A percentile compares a stretch with the other conserved stretches of the same genome.
Evolutionary conservation across 805 yeast genomes (phyloP).

Genomic region (Saccharomyces eubayanus): DNA sequence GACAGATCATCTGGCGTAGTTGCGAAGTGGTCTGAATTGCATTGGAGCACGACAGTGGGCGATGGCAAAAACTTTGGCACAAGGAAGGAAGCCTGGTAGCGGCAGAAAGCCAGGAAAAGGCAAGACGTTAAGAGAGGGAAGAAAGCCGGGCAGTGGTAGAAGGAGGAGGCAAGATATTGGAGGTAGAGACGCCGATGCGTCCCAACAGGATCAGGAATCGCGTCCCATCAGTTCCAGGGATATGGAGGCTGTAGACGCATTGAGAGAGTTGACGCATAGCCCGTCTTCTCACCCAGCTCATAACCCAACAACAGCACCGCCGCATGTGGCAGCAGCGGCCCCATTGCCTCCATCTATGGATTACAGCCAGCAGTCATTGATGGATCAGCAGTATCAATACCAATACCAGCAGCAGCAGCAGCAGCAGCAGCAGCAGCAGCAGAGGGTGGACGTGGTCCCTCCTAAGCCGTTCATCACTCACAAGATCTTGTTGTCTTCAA

Average conservation of each 20-base stretch:
- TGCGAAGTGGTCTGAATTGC: background rate
- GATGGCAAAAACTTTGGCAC: constrained; percentile 31
- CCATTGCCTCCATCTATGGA: background rate
- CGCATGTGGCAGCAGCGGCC: background rate
- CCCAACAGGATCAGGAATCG: background rate
- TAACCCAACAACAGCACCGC: constrained; percentile 2
- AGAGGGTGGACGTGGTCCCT: constrained; percentile 6
- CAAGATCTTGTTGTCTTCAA: constrained; percentile 2
- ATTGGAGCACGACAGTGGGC: background rate
- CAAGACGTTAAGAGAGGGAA: constrained; percentile 28
- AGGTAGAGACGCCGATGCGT: background rate
- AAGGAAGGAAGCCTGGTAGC: constrained; percentile 31
- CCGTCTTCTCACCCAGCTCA: constrained; percentile 6
- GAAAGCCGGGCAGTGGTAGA: constrained; percentile 31
- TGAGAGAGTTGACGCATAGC: constrained; percentile 21
- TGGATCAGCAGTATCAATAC: background rate
- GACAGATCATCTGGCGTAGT: background rate
- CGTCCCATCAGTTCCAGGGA: constrained; percentile 9
- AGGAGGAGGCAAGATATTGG: constrained; percentile 14
- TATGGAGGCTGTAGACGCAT: constrained; percentile 23
- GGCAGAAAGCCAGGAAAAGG: constrained; percentile 32
- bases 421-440: constrained; percentile 3
- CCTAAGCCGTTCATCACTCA: constrained; percentile 6
- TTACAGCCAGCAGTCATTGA: background rate
- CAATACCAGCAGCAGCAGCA: background rate